Base-by-base conservation (phyloP, 495 filamentous ascomycete genomes). In the Penicillium pulvis region DNA sequence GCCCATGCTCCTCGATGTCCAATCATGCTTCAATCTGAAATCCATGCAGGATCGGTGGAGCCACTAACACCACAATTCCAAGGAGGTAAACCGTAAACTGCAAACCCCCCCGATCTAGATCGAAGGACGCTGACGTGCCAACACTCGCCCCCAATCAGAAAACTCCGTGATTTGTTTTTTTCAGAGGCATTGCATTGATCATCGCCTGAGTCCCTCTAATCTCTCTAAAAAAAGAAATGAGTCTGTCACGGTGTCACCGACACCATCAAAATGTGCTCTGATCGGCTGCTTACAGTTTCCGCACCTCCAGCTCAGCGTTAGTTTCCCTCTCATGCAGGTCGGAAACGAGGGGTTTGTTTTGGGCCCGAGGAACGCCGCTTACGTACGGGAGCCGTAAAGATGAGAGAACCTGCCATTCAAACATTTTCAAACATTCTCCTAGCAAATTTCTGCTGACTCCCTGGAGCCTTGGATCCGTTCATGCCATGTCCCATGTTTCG, bases 401-500 rank as follows among this genome's bases (percentile, higher is more conserved):
- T 36, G 33, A 36, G 28, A 28, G 20, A 23, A 23, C 2, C 2
- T 23, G 20, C 20, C 20, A 23, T 23, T 23, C 1, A 23, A 23
- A 23, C 20, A 23, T 23, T 23, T 23, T 23, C 1, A 23, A 23
- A 23, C 20, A 23, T 23, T 23, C 20, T 28, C 6, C 28, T 28
- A 7, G 28, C 36, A 41, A 9, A 41, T 41, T 10, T 41, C 36
- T 44, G 10, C 33, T 19, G 20, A 23, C n/a, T 23, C 20, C 1
- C 20, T 17, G n/a, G 11, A 14, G 2, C 24, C 6, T 12, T 31
- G 16, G n/a, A 14, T 16, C 17, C 14, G 14, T 43, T 67, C 65
- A 67, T 19, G 12, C 39, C 50, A 66, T 47, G 6, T 53, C 61
- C 66, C 64, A 69, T 8, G 54, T 69, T n/a, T 69, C 63, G 33